Evolutionary conservation across 192 early-diverging fungal species (phyloP).

Genomic region (Rhizoclosmatium sp.): DNA sequence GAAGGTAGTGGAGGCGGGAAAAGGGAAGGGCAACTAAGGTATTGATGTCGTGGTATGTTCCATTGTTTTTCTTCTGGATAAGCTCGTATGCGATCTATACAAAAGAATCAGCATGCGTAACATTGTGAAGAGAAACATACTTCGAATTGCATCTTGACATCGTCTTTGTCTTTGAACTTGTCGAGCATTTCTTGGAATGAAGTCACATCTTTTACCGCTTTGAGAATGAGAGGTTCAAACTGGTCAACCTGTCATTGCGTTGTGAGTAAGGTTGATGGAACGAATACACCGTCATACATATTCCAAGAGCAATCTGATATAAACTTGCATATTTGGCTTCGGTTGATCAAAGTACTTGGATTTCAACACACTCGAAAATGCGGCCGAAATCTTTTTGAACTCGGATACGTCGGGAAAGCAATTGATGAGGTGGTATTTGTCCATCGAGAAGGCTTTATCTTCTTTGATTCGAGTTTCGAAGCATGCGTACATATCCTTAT

Average conservation of each 20-base stretch:
- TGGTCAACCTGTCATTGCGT: too few relatives aligned
- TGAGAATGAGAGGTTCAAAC: too few relatives aligned
- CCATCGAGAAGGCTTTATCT: background rate
- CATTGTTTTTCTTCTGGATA: constrained; percentile 1
- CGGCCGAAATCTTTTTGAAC: background rate
- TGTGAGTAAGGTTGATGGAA: too few relatives aligned
- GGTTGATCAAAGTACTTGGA: background rate
- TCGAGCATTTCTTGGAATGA: background rate
- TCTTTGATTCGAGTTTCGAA: too few relatives aligned
- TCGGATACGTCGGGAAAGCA: background rate
- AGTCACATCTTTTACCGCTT: too few relatives aligned
- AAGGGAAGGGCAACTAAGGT: background rate
- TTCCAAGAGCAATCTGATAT: background rate
- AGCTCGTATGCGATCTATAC: background rate
- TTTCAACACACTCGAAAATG: background rate
- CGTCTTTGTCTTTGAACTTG: background rate
- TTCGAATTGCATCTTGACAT: background rate
- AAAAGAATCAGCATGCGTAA: too few relatives aligned
- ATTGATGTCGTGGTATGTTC: background rate
- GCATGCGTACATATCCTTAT: too few relatives aligned
- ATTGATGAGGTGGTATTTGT: background rate
- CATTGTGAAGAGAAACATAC: background rate
- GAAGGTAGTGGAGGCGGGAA: background rate
- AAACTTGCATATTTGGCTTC: background rate
- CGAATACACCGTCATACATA: background rate